These are phyloP conservation scores for Aspergillus viridinutans DNA, from an alignment of 2,329 filamentous ascomycete species.

Conservation along the genomic window DNA sequence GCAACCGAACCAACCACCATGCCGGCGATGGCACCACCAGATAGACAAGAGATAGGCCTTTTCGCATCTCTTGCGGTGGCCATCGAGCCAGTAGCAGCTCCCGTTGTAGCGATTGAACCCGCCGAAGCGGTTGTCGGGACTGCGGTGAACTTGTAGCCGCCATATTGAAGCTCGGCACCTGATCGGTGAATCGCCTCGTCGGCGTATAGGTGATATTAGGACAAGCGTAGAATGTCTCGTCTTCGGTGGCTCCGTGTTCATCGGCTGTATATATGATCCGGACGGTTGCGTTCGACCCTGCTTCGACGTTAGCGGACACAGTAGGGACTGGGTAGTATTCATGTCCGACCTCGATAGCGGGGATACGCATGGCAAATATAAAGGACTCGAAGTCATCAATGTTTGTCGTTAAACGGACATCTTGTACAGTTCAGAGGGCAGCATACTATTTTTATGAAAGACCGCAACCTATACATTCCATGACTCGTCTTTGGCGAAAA, in stretches of 20 bases:
- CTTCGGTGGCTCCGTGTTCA: conserved; percentile 35
- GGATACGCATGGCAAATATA: conserved; percentile 29
- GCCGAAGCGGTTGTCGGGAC: conserved; percentile 1
- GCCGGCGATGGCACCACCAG: conserved; percentile 41
- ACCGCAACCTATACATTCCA: conserved; percentile 53
- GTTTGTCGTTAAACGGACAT: conserved; percentile 8
- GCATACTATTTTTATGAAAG: conserved; percentile 49
- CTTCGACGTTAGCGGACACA: conserved; percentile 27
- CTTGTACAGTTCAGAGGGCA: rapidly evolving
- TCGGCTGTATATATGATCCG: conserved; percentile 44
- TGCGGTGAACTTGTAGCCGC: conserved; percentile 32
- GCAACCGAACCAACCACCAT: conserved; percentile 33
- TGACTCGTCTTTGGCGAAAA: conserved; percentile 56
- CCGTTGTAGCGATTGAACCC: neutral
- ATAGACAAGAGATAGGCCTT: conserved; percentile 25
- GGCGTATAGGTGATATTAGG: conserved; percentile 45
- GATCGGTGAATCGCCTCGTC: conserved; percentile 35
- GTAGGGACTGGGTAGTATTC: conserved; percentile 43
- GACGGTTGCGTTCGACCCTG: conserved; percentile 44
- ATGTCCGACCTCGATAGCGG: conserved; percentile 41
- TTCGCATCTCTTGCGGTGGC: conserved; percentile 11
- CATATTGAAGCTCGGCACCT: conserved; percentile 47
- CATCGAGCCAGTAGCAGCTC: conserved; percentile 18
- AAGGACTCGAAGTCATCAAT: conserved; percentile 39
- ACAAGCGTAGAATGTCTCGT: conserved; percentile 46